Conservation (phyloP, 148 eudicot species). For the Linanthus parryae region DNA sequence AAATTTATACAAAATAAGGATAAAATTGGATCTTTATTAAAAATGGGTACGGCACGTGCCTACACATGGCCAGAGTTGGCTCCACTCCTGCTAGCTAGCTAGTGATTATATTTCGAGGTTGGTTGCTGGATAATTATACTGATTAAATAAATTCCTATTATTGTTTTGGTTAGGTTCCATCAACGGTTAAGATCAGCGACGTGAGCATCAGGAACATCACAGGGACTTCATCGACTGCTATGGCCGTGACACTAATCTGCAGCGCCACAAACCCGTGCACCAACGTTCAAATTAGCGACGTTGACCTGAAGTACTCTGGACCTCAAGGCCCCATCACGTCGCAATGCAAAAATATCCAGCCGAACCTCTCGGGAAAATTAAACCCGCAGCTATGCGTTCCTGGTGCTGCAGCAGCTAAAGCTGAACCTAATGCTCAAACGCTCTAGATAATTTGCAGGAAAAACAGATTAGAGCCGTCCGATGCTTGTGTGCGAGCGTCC, state of each 20-base stretch:
- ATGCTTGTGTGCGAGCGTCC: too few relatives aligned
- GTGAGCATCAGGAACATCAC: constrained; percentile 34
- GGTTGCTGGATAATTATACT: too few relatives aligned
- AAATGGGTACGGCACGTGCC: too few relatives aligned
- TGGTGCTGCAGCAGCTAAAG: not conserved
- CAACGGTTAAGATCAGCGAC: constrained; percentile 36
- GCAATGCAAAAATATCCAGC: constrained; percentile 34
- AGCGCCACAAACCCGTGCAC: constrained; percentile 32
- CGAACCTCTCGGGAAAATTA: constrained; percentile 21
- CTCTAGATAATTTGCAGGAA: too few relatives aligned
- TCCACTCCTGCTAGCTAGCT: too few relatives aligned
- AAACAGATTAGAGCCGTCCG: too few relatives aligned
- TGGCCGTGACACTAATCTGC: constrained; percentile 38
- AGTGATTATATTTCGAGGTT: too few relatives aligned
- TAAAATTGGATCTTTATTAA: too few relatives aligned
- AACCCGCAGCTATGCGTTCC: not conserved
- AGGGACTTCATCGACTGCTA: constrained; percentile 24
- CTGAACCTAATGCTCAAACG: too few relatives aligned
- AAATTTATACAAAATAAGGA: too few relatives aligned
- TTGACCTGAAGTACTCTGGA: constrained; percentile 31
- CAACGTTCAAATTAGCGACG: constrained; percentile 30
- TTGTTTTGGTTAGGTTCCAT: constrained; percentile 29
- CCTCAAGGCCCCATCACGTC: constrained; percentile 22
- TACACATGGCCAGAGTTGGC: too few relatives aligned
- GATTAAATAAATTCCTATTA: too few relatives aligned